A percentile compares a stretch with the other conserved stretches of the same genome.
phyloP scores from a whole-genome alignment of 2,329 filamentous ascomycete species.

The Corinectria fuckeliana region DNA sequence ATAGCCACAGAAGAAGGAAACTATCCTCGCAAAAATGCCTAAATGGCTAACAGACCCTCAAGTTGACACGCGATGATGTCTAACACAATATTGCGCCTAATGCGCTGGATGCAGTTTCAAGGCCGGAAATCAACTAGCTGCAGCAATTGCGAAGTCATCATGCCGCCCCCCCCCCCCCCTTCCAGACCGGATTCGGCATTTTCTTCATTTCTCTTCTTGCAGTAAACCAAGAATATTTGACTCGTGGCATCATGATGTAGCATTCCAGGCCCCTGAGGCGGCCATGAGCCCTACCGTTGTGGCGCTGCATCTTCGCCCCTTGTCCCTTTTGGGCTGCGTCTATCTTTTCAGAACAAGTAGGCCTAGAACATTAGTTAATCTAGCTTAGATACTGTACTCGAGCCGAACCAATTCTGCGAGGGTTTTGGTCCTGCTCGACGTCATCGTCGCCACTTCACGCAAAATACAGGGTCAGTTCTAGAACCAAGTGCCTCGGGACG shows the following conservation, averaged over 20 bases:
- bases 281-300: slow-evolving; percentile 11
- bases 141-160: not conserved
- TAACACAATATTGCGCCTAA: not conserved
- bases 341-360: not conserved
- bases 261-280: slow-evolving; percentile 11
- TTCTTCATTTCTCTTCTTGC: not conserved
- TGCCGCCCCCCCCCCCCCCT: not conserved
- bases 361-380: too few relatives aligned
- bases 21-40: not conserved
- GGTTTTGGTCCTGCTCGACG: not conserved
- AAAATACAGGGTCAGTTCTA: not conserved
- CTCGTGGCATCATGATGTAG: slow-evolving; percentile 7
- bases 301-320: not conserved
- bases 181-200: too few relatives aligned
- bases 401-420: not conserved
- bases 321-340: not conserved
- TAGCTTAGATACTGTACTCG: too few relatives aligned
- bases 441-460: slow-evolving; percentile 11
- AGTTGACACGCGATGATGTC: not conserved
- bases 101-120: not conserved
- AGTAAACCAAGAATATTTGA: not conserved
- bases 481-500: not conserved
- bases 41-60: not conserved
- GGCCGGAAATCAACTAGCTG: not conserved
- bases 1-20: not conserved